A percentile compares a stretch with the other conserved stretches of the same genome.
Evolutionary conservation across 2,329 filamentous ascomycete genomes (phyloP).

Genomic region (Hypoxylon sp.): DNA sequence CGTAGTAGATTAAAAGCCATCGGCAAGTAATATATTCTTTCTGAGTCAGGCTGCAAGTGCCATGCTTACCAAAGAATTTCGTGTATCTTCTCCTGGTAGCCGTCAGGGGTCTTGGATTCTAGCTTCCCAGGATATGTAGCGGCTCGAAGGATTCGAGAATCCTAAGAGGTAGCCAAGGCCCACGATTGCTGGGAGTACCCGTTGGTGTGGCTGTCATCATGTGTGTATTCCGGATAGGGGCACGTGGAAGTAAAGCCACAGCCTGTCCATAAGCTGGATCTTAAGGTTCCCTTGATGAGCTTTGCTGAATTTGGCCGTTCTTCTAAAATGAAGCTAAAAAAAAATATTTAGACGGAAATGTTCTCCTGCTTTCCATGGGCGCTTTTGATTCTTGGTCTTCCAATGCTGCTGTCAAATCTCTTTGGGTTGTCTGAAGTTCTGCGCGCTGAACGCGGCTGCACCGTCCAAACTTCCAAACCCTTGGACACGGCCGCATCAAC

Average conservation of each 20-base stretch:
- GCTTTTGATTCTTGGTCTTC: conserved; percentile 32
- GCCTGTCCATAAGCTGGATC: conserved; percentile 49
- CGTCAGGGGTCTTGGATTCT: conserved; percentile 40
- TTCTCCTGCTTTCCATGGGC: conserved; percentile 23
- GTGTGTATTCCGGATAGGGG: conserved; percentile 42
- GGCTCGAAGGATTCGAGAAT: conserved; percentile 40
- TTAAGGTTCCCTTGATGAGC: conserved; percentile 41
- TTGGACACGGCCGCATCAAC: conserved; percentile 44
- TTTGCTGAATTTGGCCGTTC: conserved; percentile 46
- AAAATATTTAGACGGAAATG: conserved; percentile 42
- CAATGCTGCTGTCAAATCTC: conserved; percentile 31
- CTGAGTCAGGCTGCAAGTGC: conserved; percentile 44
- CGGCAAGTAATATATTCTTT: conserved; percentile 43
- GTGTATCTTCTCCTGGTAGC: conserved; percentile 26
- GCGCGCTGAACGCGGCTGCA: conserved; percentile 44
- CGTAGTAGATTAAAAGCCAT: conserved; percentile 43
- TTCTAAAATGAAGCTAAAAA: conserved; percentile 49
- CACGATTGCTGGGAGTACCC: conserved; percentile 43
- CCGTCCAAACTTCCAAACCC: conserved; percentile 39
- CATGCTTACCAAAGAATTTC: conserved; percentile 42
- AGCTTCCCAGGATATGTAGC: conserved; percentile 33
- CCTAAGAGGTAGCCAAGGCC: conserved; percentile 42
- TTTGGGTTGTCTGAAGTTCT: conserved; percentile 28
- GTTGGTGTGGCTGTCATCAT: conserved; percentile 41
- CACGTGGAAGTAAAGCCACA: conserved; percentile 45